Percentiles rank a stretch among this genome's conserved stretches.
Evolutionary conservation across 352 stramenopile species (phyloP).

Genomic region (Pythium biforme): DNA sequence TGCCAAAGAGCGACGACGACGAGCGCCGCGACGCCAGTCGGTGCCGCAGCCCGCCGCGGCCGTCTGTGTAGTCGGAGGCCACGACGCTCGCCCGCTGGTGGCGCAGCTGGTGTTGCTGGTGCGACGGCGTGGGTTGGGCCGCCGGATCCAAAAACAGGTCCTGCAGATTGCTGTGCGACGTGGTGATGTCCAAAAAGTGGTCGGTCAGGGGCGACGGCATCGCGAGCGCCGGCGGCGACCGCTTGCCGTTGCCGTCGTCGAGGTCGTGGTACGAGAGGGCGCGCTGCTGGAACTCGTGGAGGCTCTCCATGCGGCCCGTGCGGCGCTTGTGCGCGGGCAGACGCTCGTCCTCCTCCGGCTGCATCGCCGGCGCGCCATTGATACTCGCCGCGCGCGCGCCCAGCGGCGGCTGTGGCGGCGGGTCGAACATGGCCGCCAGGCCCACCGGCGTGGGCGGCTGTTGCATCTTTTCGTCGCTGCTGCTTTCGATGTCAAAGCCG

Average conservation of each 20-base stretch:
- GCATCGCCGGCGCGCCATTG: neutral
- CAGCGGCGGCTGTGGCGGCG: constrained; percentile 2
- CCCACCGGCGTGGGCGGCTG: neutral
- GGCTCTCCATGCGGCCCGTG: constrained; percentile 65
- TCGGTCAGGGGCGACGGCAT: neutral
- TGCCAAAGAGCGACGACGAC: constrained; percentile 63
- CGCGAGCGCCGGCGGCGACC: constrained; percentile 15
- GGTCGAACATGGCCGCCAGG: constrained; percentile 10
- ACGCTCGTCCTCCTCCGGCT: constrained; percentile 37
- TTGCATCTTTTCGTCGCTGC: neutral
- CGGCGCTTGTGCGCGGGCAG: constrained; percentile 68
- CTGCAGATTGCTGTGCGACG: constrained; percentile 11
- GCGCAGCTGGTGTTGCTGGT: constrained; percentile 1
- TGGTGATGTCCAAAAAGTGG: constrained; percentile 15
- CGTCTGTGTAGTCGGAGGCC: constrained; percentile 40
- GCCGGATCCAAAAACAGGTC: constrained; percentile 22
- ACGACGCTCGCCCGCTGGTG: constrained; percentile 6
- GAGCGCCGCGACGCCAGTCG: constrained; percentile 42
- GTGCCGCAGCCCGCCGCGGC: constrained; percentile 40
- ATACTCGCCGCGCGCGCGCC: neutral
- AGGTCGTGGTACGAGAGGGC: constrained; percentile 51
- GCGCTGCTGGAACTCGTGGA: constrained; percentile 85
- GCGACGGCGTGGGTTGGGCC: constrained; percentile 1
- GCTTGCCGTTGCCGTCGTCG: constrained; percentile 19
- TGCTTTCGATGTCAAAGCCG: neutral